These are phyloP conservation scores for Ophiostoma sp. DNA, from an alignment of 2,329 filamentous ascomycete species.

Conservation along the genomic window DNA sequence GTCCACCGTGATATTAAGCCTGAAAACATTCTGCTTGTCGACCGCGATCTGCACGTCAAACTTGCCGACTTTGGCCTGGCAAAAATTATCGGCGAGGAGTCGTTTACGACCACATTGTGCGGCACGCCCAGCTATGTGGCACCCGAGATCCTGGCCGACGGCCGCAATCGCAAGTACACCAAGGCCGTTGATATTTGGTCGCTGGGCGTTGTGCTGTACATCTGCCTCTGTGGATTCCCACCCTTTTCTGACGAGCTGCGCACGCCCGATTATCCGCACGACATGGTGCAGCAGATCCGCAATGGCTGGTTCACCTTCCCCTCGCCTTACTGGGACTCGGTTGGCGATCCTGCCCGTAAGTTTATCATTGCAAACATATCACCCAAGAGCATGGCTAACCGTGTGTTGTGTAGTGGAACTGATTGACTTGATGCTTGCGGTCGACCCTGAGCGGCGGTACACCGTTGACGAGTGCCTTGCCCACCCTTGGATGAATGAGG, in stretches of 20 bases:
- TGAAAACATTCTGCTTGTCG: constrained; percentile 86
- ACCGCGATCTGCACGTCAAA: constrained; percentile 82
- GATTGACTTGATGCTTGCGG: constrained; percentile 90
- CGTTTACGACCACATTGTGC: constrained; percentile 92
- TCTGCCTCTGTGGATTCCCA: constrained; percentile 92
- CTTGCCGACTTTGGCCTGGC: constrained; percentile 93
- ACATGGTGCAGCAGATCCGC: constrained; percentile 82
- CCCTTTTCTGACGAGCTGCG: constrained; percentile 94
- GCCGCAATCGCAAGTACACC: constrained; percentile 79
- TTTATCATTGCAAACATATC: constrained; percentile 20
- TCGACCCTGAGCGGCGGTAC: constrained; percentile 76
- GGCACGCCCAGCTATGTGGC: constrained; percentile 98
- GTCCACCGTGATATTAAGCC: constrained; percentile 98
- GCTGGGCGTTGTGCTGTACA: constrained; percentile 94
- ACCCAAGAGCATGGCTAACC: constrained; percentile 21
- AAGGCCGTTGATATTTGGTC: constrained; percentile 96
- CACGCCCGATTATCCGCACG: constrained; percentile 75
- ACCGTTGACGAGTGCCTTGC: constrained; percentile 85
- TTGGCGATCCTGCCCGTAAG: constrained; percentile 73
- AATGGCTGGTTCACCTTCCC: constrained; percentile 88
- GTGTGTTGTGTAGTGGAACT: constrained; percentile 70
- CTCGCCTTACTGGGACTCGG: constrained; percentile 89
- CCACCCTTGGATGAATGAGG: constrained; percentile 81
- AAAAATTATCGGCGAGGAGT: constrained; percentile 98
- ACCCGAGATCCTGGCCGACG: constrained; percentile 85